These are phyloP conservation scores for Conringia planisiliqua DNA, from an alignment of 345 rosid species.

Conservation along the genomic window DNA sequence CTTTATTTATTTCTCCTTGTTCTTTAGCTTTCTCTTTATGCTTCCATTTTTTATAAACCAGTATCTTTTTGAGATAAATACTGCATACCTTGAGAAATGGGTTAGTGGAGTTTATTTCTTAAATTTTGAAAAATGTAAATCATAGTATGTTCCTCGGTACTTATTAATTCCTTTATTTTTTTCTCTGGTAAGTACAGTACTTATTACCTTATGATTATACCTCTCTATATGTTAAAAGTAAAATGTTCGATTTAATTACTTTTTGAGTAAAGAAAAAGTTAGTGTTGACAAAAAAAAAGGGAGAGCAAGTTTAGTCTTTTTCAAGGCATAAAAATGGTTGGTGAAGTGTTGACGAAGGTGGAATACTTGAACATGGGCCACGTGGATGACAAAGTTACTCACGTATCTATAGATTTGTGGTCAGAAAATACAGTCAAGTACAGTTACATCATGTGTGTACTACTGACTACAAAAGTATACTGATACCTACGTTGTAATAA, in stretches of 20 bases:
- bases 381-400: constrained; percentile 3
- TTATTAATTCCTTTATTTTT: too few relatives aligned
- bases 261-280: neutral
- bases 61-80: neutral
- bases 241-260: neutral
- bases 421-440: neutral
- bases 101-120: neutral
- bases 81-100: neutral
- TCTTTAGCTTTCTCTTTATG: constrained; percentile 27
- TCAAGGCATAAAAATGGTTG: constrained; percentile 22
- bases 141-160: neutral
- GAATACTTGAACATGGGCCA: constrained; percentile 32
- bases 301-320: neutral
- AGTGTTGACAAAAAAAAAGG: neutral
- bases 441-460: neutral
- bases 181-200: too few relatives aligned
- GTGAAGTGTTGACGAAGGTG: constrained; percentile 35
- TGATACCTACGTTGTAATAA: neutral
- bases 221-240: neutral
- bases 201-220: neutral
- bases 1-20: neutral
- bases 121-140: neutral
- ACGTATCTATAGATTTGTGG: constrained; percentile 20
- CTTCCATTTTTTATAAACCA: neutral
- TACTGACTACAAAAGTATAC: neutral